Evolutionary conservation across 805 yeast species (phyloP).

Genomic region (Gaillardinia entomophila): DNA sequence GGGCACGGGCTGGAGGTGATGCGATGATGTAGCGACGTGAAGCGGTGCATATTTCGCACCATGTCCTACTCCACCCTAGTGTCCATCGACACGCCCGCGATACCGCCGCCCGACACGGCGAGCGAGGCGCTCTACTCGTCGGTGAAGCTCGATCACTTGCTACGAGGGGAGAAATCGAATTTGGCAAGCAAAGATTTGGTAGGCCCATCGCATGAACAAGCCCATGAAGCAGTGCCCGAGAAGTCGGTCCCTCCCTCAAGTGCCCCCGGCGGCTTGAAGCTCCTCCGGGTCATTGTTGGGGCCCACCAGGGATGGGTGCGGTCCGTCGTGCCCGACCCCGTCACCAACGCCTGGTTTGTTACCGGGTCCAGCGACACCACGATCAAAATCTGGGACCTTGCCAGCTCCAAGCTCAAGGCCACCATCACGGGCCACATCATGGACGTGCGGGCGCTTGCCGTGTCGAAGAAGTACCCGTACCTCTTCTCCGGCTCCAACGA

Average conservation of each 20-base stretch:
- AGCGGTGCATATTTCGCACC: not conserved
- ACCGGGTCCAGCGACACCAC: slow-evolving; percentile 89
- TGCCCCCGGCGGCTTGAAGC: slow-evolving; percentile 45
- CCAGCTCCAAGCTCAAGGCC: slow-evolving; percentile 59
- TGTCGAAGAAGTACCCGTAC: slow-evolving; percentile 78
- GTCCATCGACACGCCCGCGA: slow-evolving; percentile 1
- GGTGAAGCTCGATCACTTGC: not conserved
- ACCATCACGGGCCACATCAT: slow-evolving; percentile 87
- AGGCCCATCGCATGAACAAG: not conserved
- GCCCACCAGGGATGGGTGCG: slow-evolving; percentile 96
- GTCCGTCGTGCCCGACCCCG: slow-evolving; percentile 73
- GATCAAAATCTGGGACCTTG: slow-evolving; percentile 88
- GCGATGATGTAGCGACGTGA: not conserved
- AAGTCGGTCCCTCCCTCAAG: not conserved
- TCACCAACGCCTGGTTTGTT: slow-evolving; percentile 80
- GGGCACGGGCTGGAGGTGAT: slow-evolving; percentile 1
- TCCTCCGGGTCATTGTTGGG: slow-evolving; percentile 60
- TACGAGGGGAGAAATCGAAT: not conserved
- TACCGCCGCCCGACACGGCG: slow-evolving; percentile 24
- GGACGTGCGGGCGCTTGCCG: slow-evolving; percentile 74
- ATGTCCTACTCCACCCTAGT: not conserved
- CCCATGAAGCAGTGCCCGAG: not conserved
- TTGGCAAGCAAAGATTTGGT: not conserved
- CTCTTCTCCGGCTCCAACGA: slow-evolving; percentile 92
- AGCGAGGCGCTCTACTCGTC: slow-evolving; percentile 30